Evolutionary conservation across 2,329 filamentous ascomycete species (phyloP).

Genomic region (Colletotrichum karsti): DNA sequence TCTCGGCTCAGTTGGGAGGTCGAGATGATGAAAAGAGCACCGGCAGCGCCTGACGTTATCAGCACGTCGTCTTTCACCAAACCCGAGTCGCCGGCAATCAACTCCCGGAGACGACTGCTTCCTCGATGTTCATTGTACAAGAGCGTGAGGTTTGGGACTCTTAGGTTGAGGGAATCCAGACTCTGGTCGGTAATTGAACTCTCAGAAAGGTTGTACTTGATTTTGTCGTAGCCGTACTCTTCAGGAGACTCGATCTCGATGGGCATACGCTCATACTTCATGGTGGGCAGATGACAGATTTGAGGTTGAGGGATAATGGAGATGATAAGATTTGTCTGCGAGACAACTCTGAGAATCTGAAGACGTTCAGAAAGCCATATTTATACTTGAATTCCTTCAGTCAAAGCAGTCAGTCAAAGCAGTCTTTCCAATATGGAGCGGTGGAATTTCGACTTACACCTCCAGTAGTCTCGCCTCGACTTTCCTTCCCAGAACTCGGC

Average conservation of each 20-base stretch:
- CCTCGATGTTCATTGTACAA: constrained; percentile 34
- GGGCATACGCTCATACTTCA: constrained; percentile 35
- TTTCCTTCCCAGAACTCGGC: not conserved
- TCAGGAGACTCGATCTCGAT: constrained; percentile 36
- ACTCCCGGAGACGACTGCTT: constrained; percentile 22
- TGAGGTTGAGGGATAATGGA: not conserved
- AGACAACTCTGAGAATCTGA: no score
- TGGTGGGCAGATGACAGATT: not conserved
- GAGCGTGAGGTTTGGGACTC: constrained; percentile 30
- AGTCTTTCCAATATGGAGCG: no score
- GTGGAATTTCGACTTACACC: not conserved
- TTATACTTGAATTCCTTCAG: no score
- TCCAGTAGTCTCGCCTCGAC: constrained; percentile 1
- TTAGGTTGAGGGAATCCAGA: constrained; percentile 27
- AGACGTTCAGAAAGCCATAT: no score
- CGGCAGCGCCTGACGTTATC: constrained; percentile 33
- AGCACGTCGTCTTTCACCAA: constrained; percentile 31
- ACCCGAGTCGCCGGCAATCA: constrained; percentile 25
- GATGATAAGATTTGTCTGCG: not conserved
- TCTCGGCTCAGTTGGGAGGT: constrained; percentile 27
- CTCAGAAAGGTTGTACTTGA: constrained; percentile 35
- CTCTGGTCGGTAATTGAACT: constrained; percentile 34
- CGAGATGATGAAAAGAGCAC: constrained; percentile 32
- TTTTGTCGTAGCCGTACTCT: constrained; percentile 22
- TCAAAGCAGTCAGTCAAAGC: no score